Evolutionary conservation across 768 basidiomycete genomes (phyloP).

Genomic region (Phylloporus sp.): DNA sequence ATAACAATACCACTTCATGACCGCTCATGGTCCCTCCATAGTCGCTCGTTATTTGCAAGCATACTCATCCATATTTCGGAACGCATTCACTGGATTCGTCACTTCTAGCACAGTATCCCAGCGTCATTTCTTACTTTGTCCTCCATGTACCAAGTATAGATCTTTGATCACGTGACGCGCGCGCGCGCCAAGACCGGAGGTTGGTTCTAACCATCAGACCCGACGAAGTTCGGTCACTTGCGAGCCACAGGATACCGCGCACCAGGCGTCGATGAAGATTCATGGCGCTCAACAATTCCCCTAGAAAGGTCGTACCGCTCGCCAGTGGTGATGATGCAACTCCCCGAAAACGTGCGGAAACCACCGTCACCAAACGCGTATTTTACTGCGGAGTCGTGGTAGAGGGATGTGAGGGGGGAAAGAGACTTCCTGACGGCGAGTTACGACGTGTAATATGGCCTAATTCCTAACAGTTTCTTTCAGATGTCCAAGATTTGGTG

Average conservation of each 20-base stretch:
- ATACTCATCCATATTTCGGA: constrained; percentile 16
- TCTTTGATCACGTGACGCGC: constrained; percentile 27
- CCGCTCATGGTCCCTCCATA: constrained; percentile 5
- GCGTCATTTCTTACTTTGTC: too few species aligned
- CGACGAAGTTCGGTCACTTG: neutral
- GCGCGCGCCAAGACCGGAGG: constrained; percentile 8
- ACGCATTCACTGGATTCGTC: constrained; percentile 6
- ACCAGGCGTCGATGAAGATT: constrained; percentile 16
- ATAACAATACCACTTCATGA: constrained; percentile 10
- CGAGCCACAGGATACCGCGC: constrained; percentile 2
- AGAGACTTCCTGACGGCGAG: constrained; percentile 62
- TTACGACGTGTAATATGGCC: constrained; percentile 2
- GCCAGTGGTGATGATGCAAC: constrained; percentile 61
- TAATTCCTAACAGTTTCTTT: constrained; percentile 9
- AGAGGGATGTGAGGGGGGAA: constrained; percentile 72
- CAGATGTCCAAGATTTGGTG: constrained; percentile 77
- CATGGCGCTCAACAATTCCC: constrained; percentile 67
- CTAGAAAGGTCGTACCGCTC: constrained; percentile 69
- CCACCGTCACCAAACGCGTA: constrained; percentile 64
- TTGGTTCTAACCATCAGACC: constrained; percentile 2
- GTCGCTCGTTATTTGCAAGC: constrained; percentile 9
- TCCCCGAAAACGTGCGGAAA: constrained; percentile 36
- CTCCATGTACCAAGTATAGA: constrained; percentile 4
- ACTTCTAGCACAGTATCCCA: constrained; percentile 6
- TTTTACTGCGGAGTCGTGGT: constrained; percentile 90